These are phyloP conservation scores for Thamnidium elegans DNA, from an alignment of 192 early-diverging fungal species.

Conservation along the genomic window DNA sequence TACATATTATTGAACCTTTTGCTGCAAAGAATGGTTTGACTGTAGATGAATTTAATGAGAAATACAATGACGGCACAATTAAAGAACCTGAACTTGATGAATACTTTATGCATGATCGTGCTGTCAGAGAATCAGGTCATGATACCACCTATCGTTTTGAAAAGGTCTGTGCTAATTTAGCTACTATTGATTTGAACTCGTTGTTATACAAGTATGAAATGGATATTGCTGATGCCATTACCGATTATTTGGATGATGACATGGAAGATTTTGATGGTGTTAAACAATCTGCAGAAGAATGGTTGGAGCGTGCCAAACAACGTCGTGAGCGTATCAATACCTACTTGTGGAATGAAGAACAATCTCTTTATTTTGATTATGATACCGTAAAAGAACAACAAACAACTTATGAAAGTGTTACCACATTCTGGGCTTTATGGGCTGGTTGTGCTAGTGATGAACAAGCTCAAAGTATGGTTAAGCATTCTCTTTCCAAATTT, in stretches of 20 bases:
- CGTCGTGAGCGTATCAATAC: slow-evolving; percentile 67
- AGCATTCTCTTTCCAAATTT: slow-evolving; percentile 61
- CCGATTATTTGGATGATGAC: slow-evolving; percentile 52
- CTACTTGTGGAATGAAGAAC: slow-evolving; percentile 82
- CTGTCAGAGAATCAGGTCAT: slow-evolving; percentile 93
- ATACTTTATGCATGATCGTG: slow-evolving; percentile 97
- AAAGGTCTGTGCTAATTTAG: slow-evolving; percentile 83
- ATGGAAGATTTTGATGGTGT: slow-evolving; percentile 45
- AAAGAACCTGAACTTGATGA: slow-evolving; percentile 82
- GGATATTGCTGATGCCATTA: slow-evolving; percentile 78
- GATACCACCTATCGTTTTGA: slow-evolving; percentile 95
- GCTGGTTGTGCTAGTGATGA: slow-evolving; percentile 70
- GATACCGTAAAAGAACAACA: slow-evolving; percentile 65
- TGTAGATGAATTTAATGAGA: slow-evolving; percentile 68
- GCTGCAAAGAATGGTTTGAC: slow-evolving; percentile 61
- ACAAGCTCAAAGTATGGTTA: slow-evolving; percentile 75
- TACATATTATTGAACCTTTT: slow-evolving; percentile 82
- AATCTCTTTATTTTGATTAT: slow-evolving; percentile 86
- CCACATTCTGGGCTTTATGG: slow-evolving; percentile 90
- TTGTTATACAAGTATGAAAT: slow-evolving; percentile 94
- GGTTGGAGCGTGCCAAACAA: slow-evolving; percentile 62
- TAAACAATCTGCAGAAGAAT: slow-evolving; percentile 50
- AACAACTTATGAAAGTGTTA: slow-evolving; percentile 84
- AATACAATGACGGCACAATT: slow-evolving; percentile 69
- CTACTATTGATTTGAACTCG: slow-evolving; percentile 89